Conservation (phyloP, 768 basidiomycete species). For the Cytidiella melzeri region DNA sequence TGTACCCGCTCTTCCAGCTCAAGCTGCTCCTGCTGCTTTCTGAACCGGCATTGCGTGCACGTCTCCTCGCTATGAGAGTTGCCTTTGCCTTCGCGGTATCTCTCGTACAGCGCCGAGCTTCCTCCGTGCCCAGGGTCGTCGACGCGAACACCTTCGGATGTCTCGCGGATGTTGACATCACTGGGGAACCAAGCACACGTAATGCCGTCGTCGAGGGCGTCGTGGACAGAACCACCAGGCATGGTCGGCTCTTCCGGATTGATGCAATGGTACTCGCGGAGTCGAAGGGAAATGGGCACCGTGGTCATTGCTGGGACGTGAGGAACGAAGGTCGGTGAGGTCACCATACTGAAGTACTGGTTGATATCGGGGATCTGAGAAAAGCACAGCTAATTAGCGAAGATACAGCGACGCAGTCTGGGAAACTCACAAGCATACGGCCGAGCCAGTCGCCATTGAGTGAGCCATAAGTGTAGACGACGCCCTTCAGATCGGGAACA, state of each 20-base stretch:
- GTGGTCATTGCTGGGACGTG: conserved; percentile 29
- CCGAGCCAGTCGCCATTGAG: conserved; percentile 61
- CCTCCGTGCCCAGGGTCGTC: background rate
- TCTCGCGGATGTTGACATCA: background rate
- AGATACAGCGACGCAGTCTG: conserved; percentile 25
- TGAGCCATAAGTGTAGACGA: conserved; percentile 43
- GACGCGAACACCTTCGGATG: background rate
- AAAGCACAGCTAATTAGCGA: conserved; percentile 31
- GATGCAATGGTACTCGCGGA: conserved; percentile 48
- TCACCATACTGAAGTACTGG: conserved; percentile 31
- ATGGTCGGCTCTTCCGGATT: conserved; percentile 32
- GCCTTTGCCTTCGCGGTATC: background rate
- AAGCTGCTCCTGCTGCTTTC: conserved; percentile 1
- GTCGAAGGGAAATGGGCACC: conserved; percentile 51
- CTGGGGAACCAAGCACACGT: conserved; percentile 36
- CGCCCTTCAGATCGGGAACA: conserved; percentile 23
- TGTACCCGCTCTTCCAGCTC: background rate
- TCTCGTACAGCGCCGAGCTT: background rate
- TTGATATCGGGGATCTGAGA: conserved; percentile 28
- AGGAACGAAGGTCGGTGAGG: conserved; percentile 17
- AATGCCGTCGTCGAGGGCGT: conserved; percentile 31
- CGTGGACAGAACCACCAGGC: conserved; percentile 15
- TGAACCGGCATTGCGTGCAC: background rate
- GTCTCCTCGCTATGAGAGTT: conserved; percentile 1
- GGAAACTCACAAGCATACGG: conserved; percentile 46